phyloP scores from a whole-genome alignment of 345 rosid genomes.

The Syzygium oleosum region DNA sequence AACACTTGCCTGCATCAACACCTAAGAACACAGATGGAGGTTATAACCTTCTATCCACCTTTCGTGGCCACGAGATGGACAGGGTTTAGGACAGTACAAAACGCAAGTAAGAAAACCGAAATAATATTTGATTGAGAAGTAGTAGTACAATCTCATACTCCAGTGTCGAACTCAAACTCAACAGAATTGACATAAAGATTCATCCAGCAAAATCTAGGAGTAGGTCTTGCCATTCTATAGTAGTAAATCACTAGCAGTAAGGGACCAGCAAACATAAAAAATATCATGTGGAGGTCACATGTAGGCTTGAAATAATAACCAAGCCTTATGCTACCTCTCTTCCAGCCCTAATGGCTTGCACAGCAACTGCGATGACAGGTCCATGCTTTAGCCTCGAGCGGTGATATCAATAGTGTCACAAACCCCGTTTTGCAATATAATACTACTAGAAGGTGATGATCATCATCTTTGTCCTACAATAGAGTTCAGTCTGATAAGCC shows the following conservation, averaged over 20 bases:
- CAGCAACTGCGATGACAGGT: not conserved
- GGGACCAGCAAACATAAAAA: not conserved
- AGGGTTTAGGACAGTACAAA: not conserved
- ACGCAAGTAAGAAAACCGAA: not conserved
- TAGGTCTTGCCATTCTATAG: not conserved
- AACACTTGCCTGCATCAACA: not conserved
- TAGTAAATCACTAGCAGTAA: not conserved
- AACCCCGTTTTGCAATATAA: not conserved
- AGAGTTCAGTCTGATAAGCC: conserved; percentile 42
- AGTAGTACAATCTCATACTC: not conserved
- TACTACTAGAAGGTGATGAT: not conserved
- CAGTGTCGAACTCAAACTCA: not conserved
- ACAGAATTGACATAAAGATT: not conserved
- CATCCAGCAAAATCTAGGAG: not conserved
- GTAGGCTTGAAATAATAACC: conserved; percentile 14
- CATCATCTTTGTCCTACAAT: not conserved
- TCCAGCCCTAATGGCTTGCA: conserved; percentile 4
- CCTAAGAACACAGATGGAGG: not conserved
- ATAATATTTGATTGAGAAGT: not conserved
- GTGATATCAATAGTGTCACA: not conserved
- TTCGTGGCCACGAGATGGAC: not conserved
- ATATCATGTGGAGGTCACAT: not conserved
- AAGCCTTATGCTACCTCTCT: not conserved
- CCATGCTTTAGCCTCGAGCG: not conserved
- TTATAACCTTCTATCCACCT: not conserved